Evolutionary conservation across 1,284 basidiomycete species (phyloP).

Genomic region (Clitocybe nebularis): DNA sequence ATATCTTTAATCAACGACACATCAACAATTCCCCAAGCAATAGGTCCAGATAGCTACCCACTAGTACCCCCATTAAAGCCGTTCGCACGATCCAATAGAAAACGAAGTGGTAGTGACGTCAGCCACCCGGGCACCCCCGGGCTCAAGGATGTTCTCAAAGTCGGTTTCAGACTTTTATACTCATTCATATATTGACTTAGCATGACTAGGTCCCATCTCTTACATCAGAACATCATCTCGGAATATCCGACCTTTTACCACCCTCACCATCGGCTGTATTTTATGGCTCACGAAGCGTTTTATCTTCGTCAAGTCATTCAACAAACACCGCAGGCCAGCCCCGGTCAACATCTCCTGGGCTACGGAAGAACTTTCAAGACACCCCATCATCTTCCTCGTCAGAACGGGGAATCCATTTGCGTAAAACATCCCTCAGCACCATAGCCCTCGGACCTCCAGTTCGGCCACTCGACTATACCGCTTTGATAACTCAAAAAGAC

Average conservation of each 20-base stretch:
- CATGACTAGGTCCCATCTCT: slow-evolving; percentile 53
- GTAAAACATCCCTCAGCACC: slow-evolving; percentile 13
- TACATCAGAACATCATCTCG: slow-evolving; percentile 65
- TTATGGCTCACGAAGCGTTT: slow-evolving; percentile 40
- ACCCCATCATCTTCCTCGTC: slow-evolving; percentile 22
- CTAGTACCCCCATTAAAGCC: slow-evolving; percentile 42
- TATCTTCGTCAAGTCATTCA: slow-evolving; percentile 37
- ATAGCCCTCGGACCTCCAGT: slow-evolving; percentile 34
- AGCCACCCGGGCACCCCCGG: slow-evolving; percentile 45
- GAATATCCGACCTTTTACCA: slow-evolving; percentile 68
- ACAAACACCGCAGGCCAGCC: too few relatives aligned
- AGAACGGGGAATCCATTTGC: slow-evolving; percentile 12
- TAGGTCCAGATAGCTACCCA: slow-evolving; percentile 16
- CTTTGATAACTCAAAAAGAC: slow-evolving; percentile 57
- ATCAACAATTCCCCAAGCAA: slow-evolving; percentile 7
- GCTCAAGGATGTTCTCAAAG: slow-evolving; percentile 72
- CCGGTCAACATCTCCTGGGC: slow-evolving; percentile 34
- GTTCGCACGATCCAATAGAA: slow-evolving; percentile 35
- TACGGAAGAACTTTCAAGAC: slow-evolving; percentile 13
- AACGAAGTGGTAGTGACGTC: slow-evolving; percentile 45
- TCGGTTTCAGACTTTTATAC: slow-evolving; percentile 21
- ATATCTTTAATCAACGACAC: slow-evolving; percentile 12
- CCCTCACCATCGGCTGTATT: slow-evolving; percentile 68
- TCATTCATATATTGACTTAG: slow-evolving; percentile 5
- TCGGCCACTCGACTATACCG: slow-evolving; percentile 64